These are phyloP conservation scores for Ceriops decandra DNA, from an alignment of 345 rosid genomes.

Conservation along the genomic window DNA sequence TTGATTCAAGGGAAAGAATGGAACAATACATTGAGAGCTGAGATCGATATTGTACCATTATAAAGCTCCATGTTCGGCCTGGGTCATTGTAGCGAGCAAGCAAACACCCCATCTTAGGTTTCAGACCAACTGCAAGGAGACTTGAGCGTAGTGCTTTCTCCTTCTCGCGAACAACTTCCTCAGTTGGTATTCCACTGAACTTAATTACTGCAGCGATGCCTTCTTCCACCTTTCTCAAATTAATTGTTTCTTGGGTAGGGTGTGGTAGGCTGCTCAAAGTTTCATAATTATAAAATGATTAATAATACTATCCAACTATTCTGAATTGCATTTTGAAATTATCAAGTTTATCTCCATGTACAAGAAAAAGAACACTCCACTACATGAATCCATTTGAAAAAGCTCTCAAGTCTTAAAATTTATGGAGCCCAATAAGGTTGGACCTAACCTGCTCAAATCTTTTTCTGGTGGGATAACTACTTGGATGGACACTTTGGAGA, in stretches of 20 bases:
- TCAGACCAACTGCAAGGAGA: constrained; percentile 60
- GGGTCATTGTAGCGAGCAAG: constrained; percentile 94
- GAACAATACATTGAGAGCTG: no score
- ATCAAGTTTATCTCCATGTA: no score
- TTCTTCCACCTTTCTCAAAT: constrained; percentile 62
- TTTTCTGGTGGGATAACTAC: constrained; percentile 70
- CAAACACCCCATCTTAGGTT: constrained; percentile 59
- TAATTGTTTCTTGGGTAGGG: constrained; percentile 57
- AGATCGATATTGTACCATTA: constrained; percentile 45
- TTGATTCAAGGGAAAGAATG: no score
- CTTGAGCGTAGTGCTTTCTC: constrained; percentile 54
- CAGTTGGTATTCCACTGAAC: constrained; percentile 82
- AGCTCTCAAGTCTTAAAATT: neutral
- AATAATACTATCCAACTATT: neutral
- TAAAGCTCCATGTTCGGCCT: constrained; percentile 67
- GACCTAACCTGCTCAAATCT: constrained; percentile 54
- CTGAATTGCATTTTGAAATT: no score
- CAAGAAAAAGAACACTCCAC: no score
- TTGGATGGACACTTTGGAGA: constrained; percentile 64
- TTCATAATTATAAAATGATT: neutral
- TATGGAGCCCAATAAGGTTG: neutral
- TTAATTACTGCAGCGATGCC: constrained; percentile 68
- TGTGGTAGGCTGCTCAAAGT: constrained; percentile 56
- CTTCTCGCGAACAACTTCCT: constrained; percentile 51
- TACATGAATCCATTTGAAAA: neutral